phyloP scores from a whole-genome alignment of 257 asterid genomes.

The Datura wrightii region DNA sequence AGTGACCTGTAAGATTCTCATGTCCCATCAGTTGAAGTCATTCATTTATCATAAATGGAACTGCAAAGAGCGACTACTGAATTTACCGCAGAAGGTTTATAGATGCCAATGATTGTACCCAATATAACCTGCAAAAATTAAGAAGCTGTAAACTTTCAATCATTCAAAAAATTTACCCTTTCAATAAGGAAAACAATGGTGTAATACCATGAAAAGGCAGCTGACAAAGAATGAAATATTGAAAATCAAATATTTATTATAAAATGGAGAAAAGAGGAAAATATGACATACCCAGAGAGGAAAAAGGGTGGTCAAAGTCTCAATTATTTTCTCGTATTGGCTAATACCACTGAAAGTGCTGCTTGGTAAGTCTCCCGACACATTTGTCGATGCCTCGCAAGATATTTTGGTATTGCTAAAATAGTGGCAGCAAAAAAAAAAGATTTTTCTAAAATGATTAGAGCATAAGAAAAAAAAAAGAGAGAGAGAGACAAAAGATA shows the following conservation, averaged over 20 bases:
- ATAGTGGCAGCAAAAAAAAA: neutral
- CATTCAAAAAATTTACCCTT: neutral
- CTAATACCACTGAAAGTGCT: conserved; percentile 63
- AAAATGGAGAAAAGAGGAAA: conserved; percentile 10
- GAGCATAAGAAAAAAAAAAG: no score
- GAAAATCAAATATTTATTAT: neutral
- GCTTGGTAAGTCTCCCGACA: conserved; percentile 76
- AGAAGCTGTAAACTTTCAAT: neutral
- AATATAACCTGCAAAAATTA: conserved; percentile 73
- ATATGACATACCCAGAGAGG: conserved; percentile 80
- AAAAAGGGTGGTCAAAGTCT: conserved; percentile 89
- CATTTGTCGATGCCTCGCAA: conserved; percentile 69
- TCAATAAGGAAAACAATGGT: conserved; percentile 16
- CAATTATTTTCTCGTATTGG: conserved; percentile 88
- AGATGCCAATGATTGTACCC: conserved; percentile 92
- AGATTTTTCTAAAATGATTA: neutral
- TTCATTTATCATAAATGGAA: conserved; percentile 36
- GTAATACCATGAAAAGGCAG: neutral
- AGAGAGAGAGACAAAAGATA: neutral
- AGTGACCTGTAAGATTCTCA: conserved; percentile 70
- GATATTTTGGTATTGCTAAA: conserved; percentile 53
- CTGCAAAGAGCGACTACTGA: conserved; percentile 22
- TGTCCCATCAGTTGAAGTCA: conserved; percentile 27
- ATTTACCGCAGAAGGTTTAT: conserved; percentile 83
- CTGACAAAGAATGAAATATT: no score